Conservation (phyloP, 306 rosid genomes). For the Clitoria ternatea region DNA sequence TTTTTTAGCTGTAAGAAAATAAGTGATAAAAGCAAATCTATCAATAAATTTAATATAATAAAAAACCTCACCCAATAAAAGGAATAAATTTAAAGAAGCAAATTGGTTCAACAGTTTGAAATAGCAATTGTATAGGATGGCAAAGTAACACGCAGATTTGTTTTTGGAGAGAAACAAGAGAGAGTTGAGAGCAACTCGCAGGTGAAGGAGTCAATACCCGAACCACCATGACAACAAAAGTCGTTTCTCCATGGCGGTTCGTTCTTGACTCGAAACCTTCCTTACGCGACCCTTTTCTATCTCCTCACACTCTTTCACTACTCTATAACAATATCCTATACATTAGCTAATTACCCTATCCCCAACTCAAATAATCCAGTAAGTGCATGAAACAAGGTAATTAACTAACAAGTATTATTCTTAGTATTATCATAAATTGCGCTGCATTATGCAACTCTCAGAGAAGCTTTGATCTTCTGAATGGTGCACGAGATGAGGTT, state of each 20-base stretch:
- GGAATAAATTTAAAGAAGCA: no score
- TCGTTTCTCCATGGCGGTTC: slow-evolving; percentile 56
- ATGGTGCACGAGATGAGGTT: slow-evolving; percentile 78
- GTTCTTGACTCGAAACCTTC: slow-evolving; percentile 95
- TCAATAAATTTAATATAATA: no score
- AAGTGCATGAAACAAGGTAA: no score
- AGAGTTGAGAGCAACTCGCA: slow-evolving; percentile 23
- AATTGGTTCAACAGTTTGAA: slow-evolving; percentile 16
- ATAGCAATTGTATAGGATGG: not conserved
- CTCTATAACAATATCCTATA: slow-evolving; percentile 22
- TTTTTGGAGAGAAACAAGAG: slow-evolving; percentile 7
- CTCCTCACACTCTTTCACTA: slow-evolving; percentile 6
- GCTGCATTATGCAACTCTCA: slow-evolving; percentile 33
- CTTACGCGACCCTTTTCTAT: slow-evolving; percentile 12
- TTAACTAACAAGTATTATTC: no score
- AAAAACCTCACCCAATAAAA: no score
- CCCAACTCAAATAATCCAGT: no score
- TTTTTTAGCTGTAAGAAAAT: no score
- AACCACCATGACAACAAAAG: slow-evolving; percentile 48
- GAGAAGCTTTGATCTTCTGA: slow-evolving; percentile 74
- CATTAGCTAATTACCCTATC: no score
- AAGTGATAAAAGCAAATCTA: no score
- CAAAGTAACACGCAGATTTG: not conserved
- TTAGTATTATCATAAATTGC: no score
- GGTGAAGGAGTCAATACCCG: slow-evolving; percentile 99